Evolutionary conservation across 257 asterid species (phyloP).

Genomic region (Haberlea rhodopensis): DNA sequence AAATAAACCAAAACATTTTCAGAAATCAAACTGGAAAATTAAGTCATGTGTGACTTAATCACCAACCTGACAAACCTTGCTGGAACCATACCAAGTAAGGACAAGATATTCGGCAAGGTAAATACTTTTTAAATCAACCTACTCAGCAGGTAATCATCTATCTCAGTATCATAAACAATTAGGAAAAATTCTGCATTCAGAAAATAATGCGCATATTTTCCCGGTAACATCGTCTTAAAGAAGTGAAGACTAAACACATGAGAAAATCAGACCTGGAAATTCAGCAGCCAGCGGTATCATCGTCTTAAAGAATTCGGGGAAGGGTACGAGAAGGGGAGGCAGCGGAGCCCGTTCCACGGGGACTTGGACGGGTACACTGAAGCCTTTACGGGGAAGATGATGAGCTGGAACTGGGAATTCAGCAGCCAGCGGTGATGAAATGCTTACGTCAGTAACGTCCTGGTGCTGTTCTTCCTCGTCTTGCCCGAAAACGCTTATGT

Average conservation of each 20-base stretch:
- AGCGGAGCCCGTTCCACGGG: slow-evolving; percentile 55
- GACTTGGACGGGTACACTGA: slow-evolving; percentile 73
- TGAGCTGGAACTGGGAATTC: slow-evolving; percentile 38
- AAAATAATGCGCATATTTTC: too few relatives aligned
- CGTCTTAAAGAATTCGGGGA: too few relatives aligned
- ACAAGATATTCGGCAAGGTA: slow-evolving; percentile 3
- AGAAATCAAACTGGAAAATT: background rate
- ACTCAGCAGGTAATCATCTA: background rate
- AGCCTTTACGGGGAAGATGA: slow-evolving; percentile 59
- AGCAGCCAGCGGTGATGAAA: slow-evolving; percentile 29
- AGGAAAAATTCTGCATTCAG: too few relatives aligned
- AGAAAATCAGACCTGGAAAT: slow-evolving; percentile 23
- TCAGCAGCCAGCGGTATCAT: too few relatives aligned
- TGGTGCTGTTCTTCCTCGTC: slow-evolving; percentile 51
- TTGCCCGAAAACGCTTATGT: too few relatives aligned
- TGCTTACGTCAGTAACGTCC: slow-evolving; percentile 30
- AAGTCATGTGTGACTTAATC: too few relatives aligned
- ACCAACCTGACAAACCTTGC: too few relatives aligned
- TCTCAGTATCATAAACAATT: slow-evolving; percentile 4
- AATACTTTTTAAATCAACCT: background rate
- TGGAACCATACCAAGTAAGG: background rate
- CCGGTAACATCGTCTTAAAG: background rate
- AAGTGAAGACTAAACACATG: background rate
- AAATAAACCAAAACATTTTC: background rate
- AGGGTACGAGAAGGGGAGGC: slow-evolving; percentile 60